Percentiles rank a stretch among this genome's conserved stretches.
Conservation (phyloP, 2,329 filamentous ascomycete genomes). For the Hymenoscyphus fraxineus region DNA sequence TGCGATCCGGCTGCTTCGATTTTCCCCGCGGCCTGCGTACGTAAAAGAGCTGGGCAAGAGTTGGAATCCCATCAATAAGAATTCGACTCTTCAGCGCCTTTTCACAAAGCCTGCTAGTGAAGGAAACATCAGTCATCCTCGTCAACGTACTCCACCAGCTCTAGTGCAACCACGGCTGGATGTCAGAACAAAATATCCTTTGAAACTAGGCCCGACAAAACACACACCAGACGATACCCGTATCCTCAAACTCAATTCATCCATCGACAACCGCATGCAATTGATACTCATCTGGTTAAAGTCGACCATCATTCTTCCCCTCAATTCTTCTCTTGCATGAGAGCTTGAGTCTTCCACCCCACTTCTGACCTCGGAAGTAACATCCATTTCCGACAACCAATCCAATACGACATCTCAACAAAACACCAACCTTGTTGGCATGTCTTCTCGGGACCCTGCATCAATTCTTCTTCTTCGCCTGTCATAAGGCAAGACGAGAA, state of each 20-base stretch:
- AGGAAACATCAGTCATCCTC: no score
- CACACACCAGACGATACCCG: background rate
- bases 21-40: background rate
- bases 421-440: background rate
- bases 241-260: background rate
- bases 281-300: background rate
- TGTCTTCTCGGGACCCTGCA: background rate
- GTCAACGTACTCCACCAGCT: background rate
- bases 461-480: background rate
- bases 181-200: background rate
- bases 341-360: background rate
- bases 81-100: background rate
- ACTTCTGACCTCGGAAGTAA: slow-evolving; percentile 7
- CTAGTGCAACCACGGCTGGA: background rate
- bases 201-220: background rate
- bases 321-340: background rate
- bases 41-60: background rate
- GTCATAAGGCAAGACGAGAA: background rate
- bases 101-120: background rate
- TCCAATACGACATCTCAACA: background rate
- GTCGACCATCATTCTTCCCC: background rate
- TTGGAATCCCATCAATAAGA: background rate
- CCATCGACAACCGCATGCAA: background rate
- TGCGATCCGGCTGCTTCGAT: background rate
- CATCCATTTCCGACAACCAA: background rate